Evolutionary conservation across 108 stramenopile species (phyloP).

Genomic region (Fistulifera solaris): DNA sequence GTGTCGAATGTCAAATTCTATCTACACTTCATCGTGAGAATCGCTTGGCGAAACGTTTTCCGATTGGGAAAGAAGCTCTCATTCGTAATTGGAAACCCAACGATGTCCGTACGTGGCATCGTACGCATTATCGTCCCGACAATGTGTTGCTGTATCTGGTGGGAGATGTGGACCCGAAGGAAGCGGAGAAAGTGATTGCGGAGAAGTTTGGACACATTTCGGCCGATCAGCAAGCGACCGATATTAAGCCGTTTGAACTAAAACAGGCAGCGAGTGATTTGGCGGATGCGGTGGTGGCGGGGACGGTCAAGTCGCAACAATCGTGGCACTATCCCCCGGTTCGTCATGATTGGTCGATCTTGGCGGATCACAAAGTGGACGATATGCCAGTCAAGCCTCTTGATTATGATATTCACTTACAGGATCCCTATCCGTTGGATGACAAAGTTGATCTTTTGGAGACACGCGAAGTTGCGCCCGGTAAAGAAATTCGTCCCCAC

Average conservation of each 20-base stretch:
- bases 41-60: constrained; percentile 91
- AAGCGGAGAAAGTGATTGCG: constrained; percentile 70
- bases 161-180: constrained; percentile 83
- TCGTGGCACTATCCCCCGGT: constrained; percentile 91
- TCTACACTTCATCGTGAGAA: constrained; percentile 93
- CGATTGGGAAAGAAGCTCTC: constrained; percentile 93
- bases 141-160: constrained; percentile 96
- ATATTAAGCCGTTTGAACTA: constrained; percentile 59
- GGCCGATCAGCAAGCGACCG: constrained; percentile 64
- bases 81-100: constrained; percentile 84
- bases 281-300: constrained; percentile 70
- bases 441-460: constrained; percentile 69
- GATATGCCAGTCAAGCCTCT: constrained; percentile 15
- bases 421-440: constrained; percentile 59
- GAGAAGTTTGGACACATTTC: constrained; percentile 82
- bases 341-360: constrained; percentile 75
- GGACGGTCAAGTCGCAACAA: constrained; percentile 73
- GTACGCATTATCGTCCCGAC: constrained; percentile 95
- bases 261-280: constrained; percentile 59
- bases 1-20: constrained; percentile 96
- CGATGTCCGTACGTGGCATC: constrained; percentile 93
- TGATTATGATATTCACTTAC: constrained; percentile 75
- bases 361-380: constrained; percentile 21
- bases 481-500: constrained; percentile 74
- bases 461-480: constrained; percentile 46